Base-by-base conservation (phyloP, 1,284 basidiomycete species). In the Vanrija pseudolonga region DNA sequence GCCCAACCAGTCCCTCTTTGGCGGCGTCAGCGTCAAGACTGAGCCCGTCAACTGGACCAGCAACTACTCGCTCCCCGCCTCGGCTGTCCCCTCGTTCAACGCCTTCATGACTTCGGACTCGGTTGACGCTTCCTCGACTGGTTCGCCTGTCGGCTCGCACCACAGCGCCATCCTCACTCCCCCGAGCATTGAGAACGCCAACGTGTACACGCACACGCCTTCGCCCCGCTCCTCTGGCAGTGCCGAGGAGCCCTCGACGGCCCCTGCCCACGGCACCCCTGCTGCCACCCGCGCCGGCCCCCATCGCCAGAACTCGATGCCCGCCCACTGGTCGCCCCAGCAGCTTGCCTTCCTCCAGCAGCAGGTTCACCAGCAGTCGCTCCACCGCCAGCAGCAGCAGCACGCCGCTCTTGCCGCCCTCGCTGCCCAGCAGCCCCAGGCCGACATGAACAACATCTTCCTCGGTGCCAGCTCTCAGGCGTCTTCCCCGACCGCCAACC, bases 281-380 rank as follows among this genome's bases (percentile, higher is more conserved):
- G 50, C 47, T 24, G 44, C n/a, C 4, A 26, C 52, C 14, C 50
- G 32, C n/a, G 42, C 56, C 15, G 18, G 23, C 24, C 15, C 12
- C 26, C 11, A 24, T 15, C 51, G 42, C 26, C 39, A 20, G 46
- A n/a, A 22, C 15, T 46, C 50, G 38, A 45, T 50, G 18, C 50
- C 45, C 12, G 51, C 47, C 24, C 50, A 59, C 41, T 67, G 61
- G 59, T 55, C 58, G 6, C 56, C 64, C 20, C 59, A 63, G 43
- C 66, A 69, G 51, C 61, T 64, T 6, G 56, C 53, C 38, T 56
- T 59, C 45, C 54, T 65, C 56, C 65, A 67, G 57, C 64, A 65
- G 49, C 64, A 63, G 53, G 43, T 56, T 8, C 67, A 67, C 49
- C 55, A 63, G 49, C 53, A 60, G 45, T 36, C 47, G 41, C 43